These are phyloP conservation scores for Pterocarpus macrocarpus DNA, from an alignment of 306 rosid species.

Conservation along the genomic window DNA sequence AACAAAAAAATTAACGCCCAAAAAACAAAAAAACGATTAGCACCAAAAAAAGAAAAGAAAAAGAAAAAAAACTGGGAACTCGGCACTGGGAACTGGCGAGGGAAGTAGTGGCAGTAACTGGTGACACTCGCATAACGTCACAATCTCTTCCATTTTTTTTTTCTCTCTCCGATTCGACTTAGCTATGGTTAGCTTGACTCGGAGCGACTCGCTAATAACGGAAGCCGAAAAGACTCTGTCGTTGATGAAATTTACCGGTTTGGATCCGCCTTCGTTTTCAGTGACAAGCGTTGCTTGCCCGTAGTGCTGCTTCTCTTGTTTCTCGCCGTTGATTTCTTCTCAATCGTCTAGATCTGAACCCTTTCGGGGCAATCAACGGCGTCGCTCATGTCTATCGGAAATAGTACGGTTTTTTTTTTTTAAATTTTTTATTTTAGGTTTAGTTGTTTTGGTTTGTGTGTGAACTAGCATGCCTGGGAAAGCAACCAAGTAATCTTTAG, in stretches of 20 bases:
- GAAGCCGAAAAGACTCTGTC: slow-evolving; percentile 32
- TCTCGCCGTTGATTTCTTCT: slow-evolving; percentile 58
- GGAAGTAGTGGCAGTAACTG: background rate
- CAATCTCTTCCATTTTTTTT: slow-evolving; percentile 26
- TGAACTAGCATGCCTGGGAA: slow-evolving; percentile 36
- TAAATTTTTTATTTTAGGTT: background rate
- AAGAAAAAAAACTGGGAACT: slow-evolving; percentile 3
- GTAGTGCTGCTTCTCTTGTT: slow-evolving; percentile 44
- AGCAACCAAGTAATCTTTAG: background rate
- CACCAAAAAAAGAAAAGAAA: background rate
- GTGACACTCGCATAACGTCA: slow-evolving; percentile 36
- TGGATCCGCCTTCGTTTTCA: slow-evolving; percentile 51
- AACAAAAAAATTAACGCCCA: slow-evolving; percentile 1
- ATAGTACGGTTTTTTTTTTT: slow-evolving; percentile 9
- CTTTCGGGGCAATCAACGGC: slow-evolving; percentile 48
- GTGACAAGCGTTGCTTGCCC: slow-evolving; percentile 43
- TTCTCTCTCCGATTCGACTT: slow-evolving; percentile 53
- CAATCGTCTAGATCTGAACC: slow-evolving; percentile 66
- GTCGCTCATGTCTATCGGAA: slow-evolving; percentile 70
- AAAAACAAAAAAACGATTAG: background rate
- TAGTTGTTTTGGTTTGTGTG: slow-evolving; percentile 1
- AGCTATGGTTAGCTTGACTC: slow-evolving; percentile 56
- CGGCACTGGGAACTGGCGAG: slow-evolving; percentile 31
- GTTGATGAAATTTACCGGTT: slow-evolving; percentile 32
- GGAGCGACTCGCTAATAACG: slow-evolving; percentile 38